A percentile compares a stretch with the other conserved stretches of the same genome.
Evolutionary conservation across 306 rosid genomes (phyloP).

Genomic region (Prunus padus): DNA sequence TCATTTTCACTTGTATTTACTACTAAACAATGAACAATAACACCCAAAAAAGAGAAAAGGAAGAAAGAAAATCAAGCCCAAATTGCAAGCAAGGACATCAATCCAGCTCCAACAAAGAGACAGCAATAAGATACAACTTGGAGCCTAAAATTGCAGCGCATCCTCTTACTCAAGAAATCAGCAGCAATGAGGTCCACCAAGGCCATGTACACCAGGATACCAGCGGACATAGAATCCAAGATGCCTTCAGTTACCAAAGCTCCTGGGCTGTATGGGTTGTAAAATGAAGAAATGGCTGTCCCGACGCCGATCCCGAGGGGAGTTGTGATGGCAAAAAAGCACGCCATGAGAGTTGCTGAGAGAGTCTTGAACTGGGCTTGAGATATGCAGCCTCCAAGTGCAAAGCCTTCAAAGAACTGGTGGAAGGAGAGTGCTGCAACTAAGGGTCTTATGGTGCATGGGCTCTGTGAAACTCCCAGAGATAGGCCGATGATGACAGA

Average conservation of each 20-base stretch:
- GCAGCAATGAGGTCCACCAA: slow-evolving; percentile 92
- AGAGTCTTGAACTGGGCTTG: slow-evolving; percentile 77
- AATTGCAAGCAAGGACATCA: slow-evolving; percentile 83
- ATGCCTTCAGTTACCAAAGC: slow-evolving; percentile 77
- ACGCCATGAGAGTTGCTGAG: slow-evolving; percentile 71
- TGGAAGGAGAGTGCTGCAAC: slow-evolving; percentile 90
- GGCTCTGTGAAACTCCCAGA: slow-evolving; percentile 86
- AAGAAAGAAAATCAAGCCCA: slow-evolving; percentile 57
- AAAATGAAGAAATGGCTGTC: slow-evolving; percentile 54
- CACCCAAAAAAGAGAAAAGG: background rate
- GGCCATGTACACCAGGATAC: slow-evolving; percentile 93
- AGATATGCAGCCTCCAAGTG: slow-evolving; percentile 95
- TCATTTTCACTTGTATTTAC: background rate
- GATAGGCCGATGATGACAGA: slow-evolving; percentile 91
- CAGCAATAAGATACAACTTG: slow-evolving; percentile 71
- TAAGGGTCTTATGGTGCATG: slow-evolving; percentile 82
- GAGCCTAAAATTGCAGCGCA: slow-evolving; percentile 92
- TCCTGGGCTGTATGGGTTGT: slow-evolving; percentile 63
- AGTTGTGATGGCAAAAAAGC: slow-evolving; percentile 78
- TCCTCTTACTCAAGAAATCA: slow-evolving; percentile 89
- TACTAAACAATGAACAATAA: background rate
- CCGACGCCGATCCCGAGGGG: slow-evolving; percentile 78
- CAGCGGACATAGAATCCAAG: slow-evolving; percentile 76
- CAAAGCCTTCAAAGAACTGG: slow-evolving; percentile 98
- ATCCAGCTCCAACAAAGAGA: slow-evolving; percentile 94